These are phyloP conservation scores for Termitomyces sp. DNA, from an alignment of 768 basidiomycete species.

Conservation along the genomic window DNA sequence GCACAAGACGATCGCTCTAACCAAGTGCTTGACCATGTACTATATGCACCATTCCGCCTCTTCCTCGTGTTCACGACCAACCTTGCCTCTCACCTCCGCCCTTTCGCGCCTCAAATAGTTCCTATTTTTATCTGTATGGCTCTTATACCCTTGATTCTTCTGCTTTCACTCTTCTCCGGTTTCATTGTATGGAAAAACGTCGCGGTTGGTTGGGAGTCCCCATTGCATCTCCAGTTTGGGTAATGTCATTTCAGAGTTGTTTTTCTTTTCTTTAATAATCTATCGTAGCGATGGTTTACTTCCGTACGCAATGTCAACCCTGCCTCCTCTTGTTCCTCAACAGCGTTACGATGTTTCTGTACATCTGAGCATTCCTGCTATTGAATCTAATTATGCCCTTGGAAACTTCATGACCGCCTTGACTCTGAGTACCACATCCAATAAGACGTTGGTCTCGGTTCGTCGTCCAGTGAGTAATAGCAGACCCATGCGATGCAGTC, in stretches of 20 bases:
- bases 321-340: conserved; percentile 47
- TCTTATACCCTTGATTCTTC: conserved; percentile 55
- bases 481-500: background rate
- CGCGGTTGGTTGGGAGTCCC: conserved; percentile 65
- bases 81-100: conserved; percentile 34
- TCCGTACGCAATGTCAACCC: conserved; percentile 55
- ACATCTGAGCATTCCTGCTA: conserved; percentile 58
- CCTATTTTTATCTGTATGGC: conserved; percentile 57
- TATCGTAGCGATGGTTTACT: conserved; percentile 49
- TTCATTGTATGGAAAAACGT: conserved; percentile 70
- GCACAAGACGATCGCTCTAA: background rate
- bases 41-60: conserved; percentile 7
- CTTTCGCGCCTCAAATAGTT: conserved; percentile 58
- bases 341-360: conserved; percentile 78
- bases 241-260: conserved; percentile 20
- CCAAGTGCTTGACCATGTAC: conserved; percentile 10
- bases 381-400: conserved; percentile 61
- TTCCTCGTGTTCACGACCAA: conserved; percentile 13
- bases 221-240: conserved; percentile 79
- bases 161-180: conserved; percentile 63
- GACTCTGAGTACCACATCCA: conserved; percentile 50
- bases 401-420: conserved; percentile 84
- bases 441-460: conserved; percentile 55
- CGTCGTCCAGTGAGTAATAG: conserved; percentile 57
- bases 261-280: background rate